Evolutionary conservation across 495 filamentous ascomycete genomes (phyloP), one percentile per base, ranked within the genome.

Genomic region (Xylaria nigripes): DNA sequence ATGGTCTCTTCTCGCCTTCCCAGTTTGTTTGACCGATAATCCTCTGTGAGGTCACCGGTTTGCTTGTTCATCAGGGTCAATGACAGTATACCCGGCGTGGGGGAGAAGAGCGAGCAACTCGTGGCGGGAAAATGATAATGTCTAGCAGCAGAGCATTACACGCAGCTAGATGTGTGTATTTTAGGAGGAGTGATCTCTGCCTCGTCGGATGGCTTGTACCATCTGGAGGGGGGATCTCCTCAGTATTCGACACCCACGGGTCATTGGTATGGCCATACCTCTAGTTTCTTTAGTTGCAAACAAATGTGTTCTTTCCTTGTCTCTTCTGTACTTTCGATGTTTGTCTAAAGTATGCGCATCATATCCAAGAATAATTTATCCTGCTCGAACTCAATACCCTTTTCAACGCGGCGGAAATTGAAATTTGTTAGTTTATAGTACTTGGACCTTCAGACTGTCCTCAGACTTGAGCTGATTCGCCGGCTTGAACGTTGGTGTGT

Each of bases 141-240:
- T 66, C 55, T 46, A 66, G 56, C 54, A 45, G 40, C 52, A 57
- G 48, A 59, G 50, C 15, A 44, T 40, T 57, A 45, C 50, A 57
- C 49, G 42, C 58, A 57, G 50, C 61, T 62, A 68, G 62, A 68
- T 63, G 62, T 57, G 59, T 70, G 68, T 70, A 70, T 68, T 68
- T 63, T 68, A 68, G 59, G 58, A 62, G 62, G 59, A 56, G 54
- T 51, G 45, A 29, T 51, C 52, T 61, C 53, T 51, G 40, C 52
- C 58, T 62, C 59, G 48, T 34, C 49, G 56, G 51, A 64, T 47
- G 61, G 57, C 61, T 59, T 23, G 59, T 61, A 50, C 57, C 59
- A 55, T 60, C 56, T 54, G 48, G 51, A 36, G 48, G 55, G 49
- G 50, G 45, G 56, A 54, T 50, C 49, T 34, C 47, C 55, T 61